Base-by-base conservation (phyloP, 2,329 filamentous ascomycete genomes). In the Penicillium verrucosum region DNA sequence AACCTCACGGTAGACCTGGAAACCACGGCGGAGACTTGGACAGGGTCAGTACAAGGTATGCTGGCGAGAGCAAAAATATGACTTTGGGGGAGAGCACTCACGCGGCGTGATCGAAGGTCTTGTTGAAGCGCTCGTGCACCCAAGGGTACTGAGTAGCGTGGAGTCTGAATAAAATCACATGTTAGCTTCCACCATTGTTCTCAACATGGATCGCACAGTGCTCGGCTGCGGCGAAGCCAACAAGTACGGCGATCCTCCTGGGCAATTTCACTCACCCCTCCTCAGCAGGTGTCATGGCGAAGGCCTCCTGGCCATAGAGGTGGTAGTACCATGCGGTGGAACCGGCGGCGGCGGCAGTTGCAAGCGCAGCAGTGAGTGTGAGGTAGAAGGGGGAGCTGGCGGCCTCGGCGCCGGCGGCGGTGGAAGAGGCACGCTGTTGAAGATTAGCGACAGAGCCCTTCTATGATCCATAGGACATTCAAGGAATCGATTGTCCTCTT, bases 1-100 rank as follows among this genome's bases (percentile, higher is more conserved):
- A 73, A 99, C 94, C 81, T 99, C 94, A 69, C 89, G 91, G 85
- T 99, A 99, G 75, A 99, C 94, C 81, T 96, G 92, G 87, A 97
- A 99, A 80, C 94, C 94, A 82, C 94, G 92, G 78, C 94, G 94
- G 67, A 99, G 92, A 71, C 92, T 96, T 38, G 27, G 29, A 41
- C n/a, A 12, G 34, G n/a, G 36, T 56, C 40, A 56, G 48, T 52
- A 45, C 10, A 25, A 18, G 25, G 43, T 21, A 23, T 45, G 27
- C 25, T 10, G 27, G 48, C 25, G 36, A 32, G n/a, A 41, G 41
- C 34, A 56, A 46, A 41, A 46, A 52, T 52, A 10, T 41, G 25
- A 46, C 53, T 58, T 62, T 49, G 45, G 47, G 50, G 43, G 25
- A 45, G 27, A 55, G 43, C 65, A 81, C 91, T 88, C 88, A 96